phyloP scores from a whole-genome alignment of 768 basidiomycete genomes.

The Mycena galopus region DNA sequence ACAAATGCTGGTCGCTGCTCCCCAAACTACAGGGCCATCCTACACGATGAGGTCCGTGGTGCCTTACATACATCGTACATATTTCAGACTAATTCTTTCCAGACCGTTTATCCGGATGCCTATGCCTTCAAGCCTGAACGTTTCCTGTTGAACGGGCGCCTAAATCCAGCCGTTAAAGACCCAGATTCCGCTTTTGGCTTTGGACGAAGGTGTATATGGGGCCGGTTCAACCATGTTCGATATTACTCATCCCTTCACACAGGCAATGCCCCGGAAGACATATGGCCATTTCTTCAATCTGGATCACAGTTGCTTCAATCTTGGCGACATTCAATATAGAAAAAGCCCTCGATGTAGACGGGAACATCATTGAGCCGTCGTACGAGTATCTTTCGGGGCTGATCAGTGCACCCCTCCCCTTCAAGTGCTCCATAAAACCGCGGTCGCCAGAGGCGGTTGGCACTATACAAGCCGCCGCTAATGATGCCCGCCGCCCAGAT shows the following conservation, averaged over 20 bases:
- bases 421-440: too few relatives aligned
- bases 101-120: constrained; percentile 50
- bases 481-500: too few relatives aligned
- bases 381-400: too few relatives aligned
- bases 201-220: constrained; percentile 24
- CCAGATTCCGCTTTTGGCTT: too few relatives aligned
- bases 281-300: constrained; percentile 14
- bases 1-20: neutral
- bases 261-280: constrained; percentile 7
- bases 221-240: neutral
- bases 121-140: constrained; percentile 53
- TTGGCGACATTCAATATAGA: too few relatives aligned
- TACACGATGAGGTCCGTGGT: constrained; percentile 16
- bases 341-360: too few relatives aligned
- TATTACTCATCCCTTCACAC: neutral
- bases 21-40: constrained; percentile 15
- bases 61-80: neutral
- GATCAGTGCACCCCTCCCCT: too few relatives aligned
- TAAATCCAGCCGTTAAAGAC: too few relatives aligned
- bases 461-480: too few relatives aligned
- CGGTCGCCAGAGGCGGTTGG: too few relatives aligned
- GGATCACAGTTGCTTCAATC: constrained; percentile 32
- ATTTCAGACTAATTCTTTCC: neutral
- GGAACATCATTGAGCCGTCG: too few relatives aligned
- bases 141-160: constrained; percentile 45